A percentile compares a stretch with the other conserved stretches of the same genome.
phyloP scores from a whole-genome alignment of 2,329 filamentous ascomycete species.

The Epichloe coenophiala region DNA sequence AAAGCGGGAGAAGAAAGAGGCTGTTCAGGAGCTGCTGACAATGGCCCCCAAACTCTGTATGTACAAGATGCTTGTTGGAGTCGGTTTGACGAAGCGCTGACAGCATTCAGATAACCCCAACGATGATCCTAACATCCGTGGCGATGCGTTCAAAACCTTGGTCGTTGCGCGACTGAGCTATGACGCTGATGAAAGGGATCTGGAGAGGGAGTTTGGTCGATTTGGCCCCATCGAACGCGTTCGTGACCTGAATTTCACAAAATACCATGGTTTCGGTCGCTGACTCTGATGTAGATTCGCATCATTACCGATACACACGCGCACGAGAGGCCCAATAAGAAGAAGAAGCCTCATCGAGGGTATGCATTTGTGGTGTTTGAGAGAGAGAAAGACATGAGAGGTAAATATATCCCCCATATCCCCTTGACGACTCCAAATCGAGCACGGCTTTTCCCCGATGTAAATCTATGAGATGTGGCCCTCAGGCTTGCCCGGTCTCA shows the following conservation, averaged over 20 bases:
- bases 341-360: conserved; percentile 70
- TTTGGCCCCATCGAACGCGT: conserved; percentile 91
- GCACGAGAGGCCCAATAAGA: conserved; percentile 56
- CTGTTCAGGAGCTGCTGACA: conserved; percentile 47
- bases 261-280: background rate
- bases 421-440: conserved; percentile 3
- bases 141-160: conserved; percentile 88
- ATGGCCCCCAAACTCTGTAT: conserved; percentile 54
- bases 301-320: conserved; percentile 69
- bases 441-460: conserved; percentile 8
- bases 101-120: conserved; percentile 54
- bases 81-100: background rate
- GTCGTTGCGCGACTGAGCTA: conserved; percentile 87
- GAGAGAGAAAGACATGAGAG: conserved; percentile 97
- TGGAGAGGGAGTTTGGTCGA: conserved; percentile 85
- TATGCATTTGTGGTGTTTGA: conserved; percentile 98
- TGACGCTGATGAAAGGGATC: conserved; percentile 73
- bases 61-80: conserved; percentile 9
- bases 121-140: conserved; percentile 77
- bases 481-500: conserved; percentile 40
- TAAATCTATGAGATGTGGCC: conserved; percentile 23
- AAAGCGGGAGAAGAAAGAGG: conserved; percentile 64
- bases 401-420: conserved; percentile 44
- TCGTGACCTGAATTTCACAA: conserved; percentile 18
- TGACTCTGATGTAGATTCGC: conserved; percentile 50